Evolutionary conservation across 2,329 filamentous ascomycete species (phyloP).

Genomic region (Cladosporium sp.): DNA sequence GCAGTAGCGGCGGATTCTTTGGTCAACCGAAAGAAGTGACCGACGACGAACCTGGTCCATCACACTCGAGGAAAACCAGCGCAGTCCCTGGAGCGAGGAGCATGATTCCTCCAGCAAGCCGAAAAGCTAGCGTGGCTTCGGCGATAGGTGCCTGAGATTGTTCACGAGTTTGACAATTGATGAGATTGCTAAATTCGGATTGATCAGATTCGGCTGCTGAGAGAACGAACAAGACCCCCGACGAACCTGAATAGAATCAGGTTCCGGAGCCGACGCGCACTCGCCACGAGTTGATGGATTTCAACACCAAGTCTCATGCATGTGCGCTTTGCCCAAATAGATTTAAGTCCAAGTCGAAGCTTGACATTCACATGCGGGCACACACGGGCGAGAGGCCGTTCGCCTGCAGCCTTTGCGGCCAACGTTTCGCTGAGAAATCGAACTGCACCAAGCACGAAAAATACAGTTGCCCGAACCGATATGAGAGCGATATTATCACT

Average conservation of each 20-base stretch:
- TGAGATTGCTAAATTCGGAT: not conserved
- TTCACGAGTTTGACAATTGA: not conserved
- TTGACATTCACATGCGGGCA: not conserved
- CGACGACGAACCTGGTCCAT: conserved; percentile 25
- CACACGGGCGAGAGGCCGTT: not conserved
- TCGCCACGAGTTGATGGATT: not conserved
- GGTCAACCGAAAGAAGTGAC: conserved; percentile 19
- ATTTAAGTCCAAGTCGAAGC: not conserved
- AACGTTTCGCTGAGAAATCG: not conserved
- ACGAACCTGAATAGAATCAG: not conserved
- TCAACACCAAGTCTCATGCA: not conserved
- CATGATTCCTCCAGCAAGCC: conserved; percentile 29
- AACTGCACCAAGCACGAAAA: not conserved
- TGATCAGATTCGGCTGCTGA: not conserved
- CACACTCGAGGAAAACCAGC: conserved; percentile 26
- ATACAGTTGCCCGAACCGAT: not conserved
- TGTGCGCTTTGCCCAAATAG: not conserved
- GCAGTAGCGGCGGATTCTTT: not conserved
- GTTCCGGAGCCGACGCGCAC: not conserved
- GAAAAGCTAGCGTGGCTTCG: conserved; percentile 27
- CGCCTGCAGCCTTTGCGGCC: not conserved
- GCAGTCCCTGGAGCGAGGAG: conserved; percentile 28
- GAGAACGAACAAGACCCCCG: not conserved
- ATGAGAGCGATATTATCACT: not conserved
- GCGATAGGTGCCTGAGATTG: conserved; percentile 10